Evolutionary conservation across 345 rosid genomes (phyloP).

Genomic region (Raphanus raphanistrum): DNA sequence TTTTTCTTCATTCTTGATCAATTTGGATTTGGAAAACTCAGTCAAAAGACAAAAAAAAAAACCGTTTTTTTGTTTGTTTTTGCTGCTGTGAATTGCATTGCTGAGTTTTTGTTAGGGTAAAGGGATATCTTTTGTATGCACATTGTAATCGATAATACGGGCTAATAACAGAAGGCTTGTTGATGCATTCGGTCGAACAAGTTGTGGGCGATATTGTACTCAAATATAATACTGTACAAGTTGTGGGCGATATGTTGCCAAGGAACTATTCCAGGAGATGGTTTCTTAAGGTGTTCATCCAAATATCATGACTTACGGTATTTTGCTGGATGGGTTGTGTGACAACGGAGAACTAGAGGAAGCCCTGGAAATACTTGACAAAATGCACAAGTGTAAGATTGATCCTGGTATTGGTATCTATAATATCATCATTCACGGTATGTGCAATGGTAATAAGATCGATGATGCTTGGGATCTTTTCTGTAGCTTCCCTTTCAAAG

Average conservation of each 20-base stretch:
- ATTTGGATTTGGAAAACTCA: conserved; percentile 16
- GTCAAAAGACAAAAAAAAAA: background rate
- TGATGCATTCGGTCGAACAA: background rate
- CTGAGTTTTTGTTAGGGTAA: conserved; percentile 3
- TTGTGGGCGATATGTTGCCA: background rate
- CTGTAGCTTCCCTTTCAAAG: background rate
- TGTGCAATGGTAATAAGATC: too few species aligned
- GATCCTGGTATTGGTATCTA: too few species aligned
- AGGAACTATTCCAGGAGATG: too few species aligned
- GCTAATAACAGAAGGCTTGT: background rate
- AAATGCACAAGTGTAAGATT: too few species aligned
- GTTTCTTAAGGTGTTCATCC: too few species aligned
- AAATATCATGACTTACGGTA: too few species aligned
- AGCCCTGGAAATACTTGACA: too few species aligned
- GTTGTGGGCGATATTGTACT: background rate
- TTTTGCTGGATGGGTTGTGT: too few species aligned
- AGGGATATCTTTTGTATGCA: background rate
- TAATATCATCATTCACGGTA: too few species aligned
- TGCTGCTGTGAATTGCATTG: conserved; percentile 9
- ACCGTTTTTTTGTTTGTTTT: background rate
- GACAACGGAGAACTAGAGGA: too few species aligned
- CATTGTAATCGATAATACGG: background rate
- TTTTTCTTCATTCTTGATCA: background rate
- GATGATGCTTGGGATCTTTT: too few species aligned
- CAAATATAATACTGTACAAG: background rate